phyloP scores from a whole-genome alignment of 805 yeast genomes.

The Wickerhamiella shivajii region DNA sequence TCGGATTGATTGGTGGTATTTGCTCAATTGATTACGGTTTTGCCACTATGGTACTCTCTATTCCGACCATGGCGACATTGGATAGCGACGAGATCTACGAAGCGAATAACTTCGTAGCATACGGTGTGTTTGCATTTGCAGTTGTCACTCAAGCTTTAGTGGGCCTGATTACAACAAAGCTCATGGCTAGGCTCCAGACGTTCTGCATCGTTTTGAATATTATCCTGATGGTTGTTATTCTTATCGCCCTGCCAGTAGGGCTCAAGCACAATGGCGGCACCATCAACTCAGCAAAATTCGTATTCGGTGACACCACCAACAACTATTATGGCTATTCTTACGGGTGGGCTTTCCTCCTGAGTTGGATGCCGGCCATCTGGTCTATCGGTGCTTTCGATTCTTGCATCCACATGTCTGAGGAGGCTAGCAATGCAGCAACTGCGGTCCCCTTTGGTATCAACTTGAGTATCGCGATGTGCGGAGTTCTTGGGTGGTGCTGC shows the following conservation, averaged over 20 bases:
- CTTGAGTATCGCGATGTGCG: constrained; percentile 41
- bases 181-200: constrained; percentile 45
- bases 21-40: constrained; percentile 61
- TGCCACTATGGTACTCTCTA: constrained; percentile 24
- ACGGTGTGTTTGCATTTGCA: constrained; percentile 56
- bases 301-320: constrained; percentile 41
- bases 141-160: constrained; percentile 37
- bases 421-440: constrained; percentile 44
- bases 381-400: constrained; percentile 63
- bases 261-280: constrained; percentile 15
- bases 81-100: constrained; percentile 37
- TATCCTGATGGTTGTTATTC: constrained; percentile 36
- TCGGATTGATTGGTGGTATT: constrained; percentile 51
- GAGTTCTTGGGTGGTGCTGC: constrained; percentile 42
- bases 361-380: constrained; percentile 60
- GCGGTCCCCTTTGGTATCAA: constrained; percentile 54
- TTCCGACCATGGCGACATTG: constrained; percentile 21
- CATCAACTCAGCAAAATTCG: constrained; percentile 37
- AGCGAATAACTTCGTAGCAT: constrained; percentile 38
- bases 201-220: constrained; percentile 42
- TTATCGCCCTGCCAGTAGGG: constrained; percentile 56
- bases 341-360: constrained; percentile 41
- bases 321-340: constrained; percentile 36
- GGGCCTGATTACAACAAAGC: constrained; percentile 42
- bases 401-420: constrained; percentile 60